phyloP scores from a whole-genome alignment of 345 rosid species.

The Cardamine chenopodiifolia region DNA sequence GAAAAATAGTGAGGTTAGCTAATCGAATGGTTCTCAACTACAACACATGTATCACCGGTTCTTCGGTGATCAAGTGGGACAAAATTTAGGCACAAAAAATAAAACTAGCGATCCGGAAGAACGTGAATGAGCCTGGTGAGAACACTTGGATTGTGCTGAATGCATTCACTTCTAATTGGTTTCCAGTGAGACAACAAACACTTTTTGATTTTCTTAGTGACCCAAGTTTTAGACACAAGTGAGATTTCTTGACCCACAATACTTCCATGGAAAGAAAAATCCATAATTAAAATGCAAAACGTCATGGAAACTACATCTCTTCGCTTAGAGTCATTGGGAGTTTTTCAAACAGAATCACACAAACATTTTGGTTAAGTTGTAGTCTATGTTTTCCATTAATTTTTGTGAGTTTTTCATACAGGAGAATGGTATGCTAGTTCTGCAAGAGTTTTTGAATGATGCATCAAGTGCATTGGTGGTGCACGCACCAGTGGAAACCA shows the following conservation, averaged over 20 bases:
- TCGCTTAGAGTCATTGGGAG: constrained; percentile 52
- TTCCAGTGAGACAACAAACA: constrained; percentile 45
- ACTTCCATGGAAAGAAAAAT: constrained; percentile 41
- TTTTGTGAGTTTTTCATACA: constrained; percentile 24
- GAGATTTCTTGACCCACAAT: constrained; percentile 54
- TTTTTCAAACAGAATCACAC: background rate
- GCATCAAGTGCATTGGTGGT: too few relatives aligned
- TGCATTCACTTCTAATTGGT: constrained; percentile 57
- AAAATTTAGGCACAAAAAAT: constrained; percentile 42
- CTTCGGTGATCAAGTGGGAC: constrained; percentile 48
- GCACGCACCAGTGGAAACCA: constrained; percentile 57
- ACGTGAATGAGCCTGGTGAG: constrained; percentile 19
- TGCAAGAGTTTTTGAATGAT: constrained; percentile 48
- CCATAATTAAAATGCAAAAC: constrained; percentile 41
- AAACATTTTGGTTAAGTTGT: background rate
- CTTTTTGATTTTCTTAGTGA: constrained; percentile 55
- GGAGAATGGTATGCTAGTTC: constrained; percentile 44
- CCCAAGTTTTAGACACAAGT: constrained; percentile 40
- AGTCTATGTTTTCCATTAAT: background rate
- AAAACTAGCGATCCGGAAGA: constrained; percentile 49
- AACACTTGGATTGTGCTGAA: constrained; percentile 48
- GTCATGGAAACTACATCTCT: constrained; percentile 44
- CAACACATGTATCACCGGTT: constrained; percentile 49
- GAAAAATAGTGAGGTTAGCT: too few relatives aligned
- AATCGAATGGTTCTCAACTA: constrained; percentile 32